Evolutionary conservation across 2,329 filamentous ascomycete genomes (phyloP).

Genomic region (Xylaria sp.): DNA sequence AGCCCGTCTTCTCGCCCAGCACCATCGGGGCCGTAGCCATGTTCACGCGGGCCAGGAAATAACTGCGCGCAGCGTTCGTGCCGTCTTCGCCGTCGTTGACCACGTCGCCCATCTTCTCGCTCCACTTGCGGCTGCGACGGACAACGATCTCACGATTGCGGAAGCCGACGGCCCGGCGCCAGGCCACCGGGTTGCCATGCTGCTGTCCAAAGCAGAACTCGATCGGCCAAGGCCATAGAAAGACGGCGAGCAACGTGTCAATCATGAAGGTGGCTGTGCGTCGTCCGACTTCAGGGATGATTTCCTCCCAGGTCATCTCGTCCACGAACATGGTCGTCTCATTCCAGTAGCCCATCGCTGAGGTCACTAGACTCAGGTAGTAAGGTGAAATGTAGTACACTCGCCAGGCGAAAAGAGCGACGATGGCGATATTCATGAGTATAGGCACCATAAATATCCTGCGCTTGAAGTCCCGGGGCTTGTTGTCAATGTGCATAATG

Average conservation of each 20-base stretch:
- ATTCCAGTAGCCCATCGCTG: slow-evolving; percentile 73
- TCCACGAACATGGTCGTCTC: slow-evolving; percentile 72
- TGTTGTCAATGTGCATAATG: slow-evolving; percentile 83
- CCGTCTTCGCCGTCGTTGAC: slow-evolving; percentile 37
- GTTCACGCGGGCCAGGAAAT: slow-evolving; percentile 71
- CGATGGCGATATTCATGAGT: slow-evolving; percentile 77
- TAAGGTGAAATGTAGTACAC: slow-evolving; percentile 75
- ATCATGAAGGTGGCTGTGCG: slow-evolving; percentile 75
- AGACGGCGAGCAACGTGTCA: slow-evolving; percentile 76
- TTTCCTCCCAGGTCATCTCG: slow-evolving; percentile 65
- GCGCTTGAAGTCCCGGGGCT: slow-evolving; percentile 76
- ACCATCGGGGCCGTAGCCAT: slow-evolving; percentile 75
- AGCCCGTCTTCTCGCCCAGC: slow-evolving; percentile 83
- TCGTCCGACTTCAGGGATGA: slow-evolving; percentile 66
- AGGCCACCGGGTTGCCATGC: slow-evolving; percentile 72
- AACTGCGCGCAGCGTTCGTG: slow-evolving; percentile 61
- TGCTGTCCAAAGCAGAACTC: slow-evolving; percentile 74
- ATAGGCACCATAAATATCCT: slow-evolving; percentile 86
- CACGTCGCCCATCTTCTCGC: slow-evolving; percentile 60
- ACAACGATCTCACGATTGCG: slow-evolving; percentile 83
- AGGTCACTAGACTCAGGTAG: slow-evolving; percentile 75
- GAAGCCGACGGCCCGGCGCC: slow-evolving; percentile 82
- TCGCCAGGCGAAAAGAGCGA: slow-evolving; percentile 73
- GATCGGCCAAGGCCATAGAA: slow-evolving; percentile 78
- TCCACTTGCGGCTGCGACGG: slow-evolving; percentile 80